phyloP scores from a whole-genome alignment of 352 stramenopile species.

The Globisporangium uncinulatum region DNA sequence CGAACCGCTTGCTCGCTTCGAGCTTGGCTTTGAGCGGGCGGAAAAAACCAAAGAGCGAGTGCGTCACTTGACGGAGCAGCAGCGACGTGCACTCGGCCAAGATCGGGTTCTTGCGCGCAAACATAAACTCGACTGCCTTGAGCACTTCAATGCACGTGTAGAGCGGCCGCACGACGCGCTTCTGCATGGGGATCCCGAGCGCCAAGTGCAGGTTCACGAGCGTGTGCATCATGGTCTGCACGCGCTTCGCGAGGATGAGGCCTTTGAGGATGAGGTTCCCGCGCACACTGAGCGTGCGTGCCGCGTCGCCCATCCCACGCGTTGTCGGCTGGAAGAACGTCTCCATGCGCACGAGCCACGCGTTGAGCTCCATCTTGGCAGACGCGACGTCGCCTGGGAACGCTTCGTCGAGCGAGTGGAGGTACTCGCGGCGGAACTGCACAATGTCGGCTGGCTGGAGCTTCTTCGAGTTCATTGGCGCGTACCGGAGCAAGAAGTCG shows the following conservation, averaged over 20 bases:
- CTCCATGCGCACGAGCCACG: conserved; percentile 85
- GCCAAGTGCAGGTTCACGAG: conserved; percentile 87
- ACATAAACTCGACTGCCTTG: conserved; percentile 92
- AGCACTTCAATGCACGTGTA: conserved; percentile 89
- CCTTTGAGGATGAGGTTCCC: conserved; percentile 91
- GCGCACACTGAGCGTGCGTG: conserved; percentile 74
- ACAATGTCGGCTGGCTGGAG: conserved; percentile 67
- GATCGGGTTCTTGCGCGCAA: conserved; percentile 82
- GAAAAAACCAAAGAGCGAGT: conserved; percentile 78
- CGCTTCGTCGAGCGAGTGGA: conserved; percentile 73
- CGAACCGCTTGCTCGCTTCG: conserved; percentile 82
- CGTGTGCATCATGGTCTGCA: conserved; percentile 89
- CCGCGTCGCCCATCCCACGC: conserved; percentile 58
- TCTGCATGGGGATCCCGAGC: conserved; percentile 83
- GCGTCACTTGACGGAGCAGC: conserved; percentile 69
- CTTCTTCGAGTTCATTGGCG: conserved; percentile 82
- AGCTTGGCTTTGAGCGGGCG: conserved; percentile 76
- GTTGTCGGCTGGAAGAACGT: conserved; percentile 84
- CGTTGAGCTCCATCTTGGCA: conserved; percentile 75
- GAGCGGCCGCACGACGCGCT: conserved; percentile 74
- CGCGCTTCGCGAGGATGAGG: conserved; percentile 83
- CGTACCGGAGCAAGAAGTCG: conserved; percentile 84
- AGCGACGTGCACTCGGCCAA: conserved; percentile 69
- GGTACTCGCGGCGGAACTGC: conserved; percentile 74
- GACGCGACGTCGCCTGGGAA: conserved; percentile 75